Evolutionary conservation across 208 protist species (phyloP), one percentile per base, ranked within the genome.

Genomic region (Leishmania aethiopica): DNA sequence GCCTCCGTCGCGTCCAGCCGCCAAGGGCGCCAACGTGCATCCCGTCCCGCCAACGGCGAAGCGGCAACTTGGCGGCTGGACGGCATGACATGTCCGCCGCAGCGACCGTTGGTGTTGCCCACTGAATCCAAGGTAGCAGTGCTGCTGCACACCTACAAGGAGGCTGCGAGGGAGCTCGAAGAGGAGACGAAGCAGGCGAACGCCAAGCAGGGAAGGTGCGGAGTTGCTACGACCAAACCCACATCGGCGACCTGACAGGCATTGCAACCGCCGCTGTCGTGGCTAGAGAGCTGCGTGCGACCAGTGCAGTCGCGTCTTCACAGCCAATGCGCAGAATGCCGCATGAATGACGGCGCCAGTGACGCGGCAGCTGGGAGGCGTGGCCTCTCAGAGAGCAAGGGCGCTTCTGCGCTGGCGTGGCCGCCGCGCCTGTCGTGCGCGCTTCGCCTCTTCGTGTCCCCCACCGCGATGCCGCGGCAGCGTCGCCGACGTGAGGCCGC

Each of bases 401-500:
- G 51, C 53, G n/a, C 59, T 51, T 49, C 19, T 5, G 4, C 74
- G 51, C 47, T 45, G 49, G 11, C 74, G 51, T 45, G 25, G 75
- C 72, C 35, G 19, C 55, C 79, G 35, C 2, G 32, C 28, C 59
- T 83, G 8, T 72, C 73, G 11, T 78, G 71, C 55, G 71, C 60
- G 13, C 28, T 78, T 42, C 71, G 71, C 4, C 28, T 83, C 2
- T 83, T 78, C 35, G 32, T 75, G 28, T 78, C 79, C 25, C 73
- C 64, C 5, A 78, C 72, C 51, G 72, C 74, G 19, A 79, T 78
- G 80, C 74, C 59, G 49, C 79, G 71, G 25, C 79, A 72, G 22
- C 79, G 70, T 4, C 79, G 47, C 6, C 45, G 13, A 32, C 69
- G 40, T n/a, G 55, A 28, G 55, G 17, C 7, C 55, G 25, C 55